Base-by-base conservation (phyloP, 129 eudicot genomes). In the Dittrichia graveolens region DNA sequence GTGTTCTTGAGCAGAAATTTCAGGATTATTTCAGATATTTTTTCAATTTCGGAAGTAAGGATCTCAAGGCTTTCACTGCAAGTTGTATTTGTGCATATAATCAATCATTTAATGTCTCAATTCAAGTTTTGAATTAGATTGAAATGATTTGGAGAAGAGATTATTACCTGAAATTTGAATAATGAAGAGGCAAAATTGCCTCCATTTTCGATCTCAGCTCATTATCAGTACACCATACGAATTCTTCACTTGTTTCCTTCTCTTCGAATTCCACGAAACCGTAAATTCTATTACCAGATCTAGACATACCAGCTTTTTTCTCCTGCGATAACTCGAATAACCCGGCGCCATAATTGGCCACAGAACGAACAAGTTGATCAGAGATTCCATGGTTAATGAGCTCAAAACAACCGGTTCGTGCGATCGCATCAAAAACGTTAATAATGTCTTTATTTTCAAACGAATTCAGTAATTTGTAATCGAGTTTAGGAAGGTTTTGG, bases 231-330 rank as follows among this genome's bases (percentile, higher is more conserved):
- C 89, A 69, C 96, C 96, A 90, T 52, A 87, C 83, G 67, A 90
- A 90, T 65, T 90, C 94, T 69, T 90, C 94, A 77, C 83, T 67
- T 16, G 80, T 69, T 67, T 81, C 89, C 52, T 38, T 69, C 44
- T 83, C 94, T 54, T 83, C 91, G 7, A 35, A 67, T 71, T 87
- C 94, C 61, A 85, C 94, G 50, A 87, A 90, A 9, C 96, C 95
- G 15, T 72, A 83, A 16, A 61, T 43, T 57, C 71, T 47, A 70
- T 87, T 89, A 49, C 64, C 60, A 16, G 91, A 87, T 59, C 87
- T 83, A 6, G 72, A 61, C 71, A 78, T 49, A 35, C 3, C 2
- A 24, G 57, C 81, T 80, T 85, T 90, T 84, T 85, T 83, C 75
- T 85, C 91, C 61, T 80, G 75, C 14, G 80, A 38, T 35, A 87